Percentiles rank a stretch among this genome's conserved stretches.
phyloP scores from a whole-genome alignment of 257 asterid species.

The Lantana camara region DNA sequence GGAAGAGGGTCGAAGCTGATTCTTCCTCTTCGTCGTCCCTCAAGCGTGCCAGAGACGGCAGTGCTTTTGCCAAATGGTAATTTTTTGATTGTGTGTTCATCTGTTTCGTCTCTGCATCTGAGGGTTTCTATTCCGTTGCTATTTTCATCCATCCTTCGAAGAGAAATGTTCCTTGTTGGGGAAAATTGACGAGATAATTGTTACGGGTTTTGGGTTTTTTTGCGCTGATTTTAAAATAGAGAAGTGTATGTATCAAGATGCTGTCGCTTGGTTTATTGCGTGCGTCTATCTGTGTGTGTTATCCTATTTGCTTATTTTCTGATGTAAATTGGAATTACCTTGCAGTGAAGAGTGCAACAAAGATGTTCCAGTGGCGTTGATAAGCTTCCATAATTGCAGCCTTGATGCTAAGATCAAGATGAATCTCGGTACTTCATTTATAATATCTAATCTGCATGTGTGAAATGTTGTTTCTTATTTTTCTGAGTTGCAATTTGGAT shows the following conservation, averaged over 20 bases:
- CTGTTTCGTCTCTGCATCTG: not conserved
- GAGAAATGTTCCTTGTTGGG: too few relatives aligned
- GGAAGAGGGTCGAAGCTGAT: slow-evolving; percentile 78
- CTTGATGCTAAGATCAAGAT: slow-evolving; percentile 81
- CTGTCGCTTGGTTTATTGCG: too few relatives aligned
- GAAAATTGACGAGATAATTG: not conserved
- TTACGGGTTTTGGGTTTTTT: too few relatives aligned
- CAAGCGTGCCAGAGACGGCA: slow-evolving; percentile 84
- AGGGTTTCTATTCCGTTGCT: too few relatives aligned
- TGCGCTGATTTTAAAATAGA: too few relatives aligned
- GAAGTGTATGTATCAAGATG: too few relatives aligned
- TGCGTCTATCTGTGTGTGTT: not conserved
- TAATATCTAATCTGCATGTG: not conserved
- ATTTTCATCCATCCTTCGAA: too few relatives aligned
- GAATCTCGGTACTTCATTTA: slow-evolving; percentile 54
- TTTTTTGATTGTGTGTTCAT: not conserved
- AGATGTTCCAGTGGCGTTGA: slow-evolving; percentile 81
- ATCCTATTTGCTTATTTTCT: not conserved
- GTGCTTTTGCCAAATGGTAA: slow-evolving; percentile 92
- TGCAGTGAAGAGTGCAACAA: slow-evolving; percentile 73
- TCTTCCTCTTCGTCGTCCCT: slow-evolving; percentile 40
- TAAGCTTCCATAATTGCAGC: slow-evolving; percentile 74
- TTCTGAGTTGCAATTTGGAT: not conserved
- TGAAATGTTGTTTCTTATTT: not conserved
- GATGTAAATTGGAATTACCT: not conserved